Evolutionary conservation across 495 filamentous ascomycete species (phyloP), one percentile per base, ranked within the genome.

Genomic region (Neurospora sp.): DNA sequence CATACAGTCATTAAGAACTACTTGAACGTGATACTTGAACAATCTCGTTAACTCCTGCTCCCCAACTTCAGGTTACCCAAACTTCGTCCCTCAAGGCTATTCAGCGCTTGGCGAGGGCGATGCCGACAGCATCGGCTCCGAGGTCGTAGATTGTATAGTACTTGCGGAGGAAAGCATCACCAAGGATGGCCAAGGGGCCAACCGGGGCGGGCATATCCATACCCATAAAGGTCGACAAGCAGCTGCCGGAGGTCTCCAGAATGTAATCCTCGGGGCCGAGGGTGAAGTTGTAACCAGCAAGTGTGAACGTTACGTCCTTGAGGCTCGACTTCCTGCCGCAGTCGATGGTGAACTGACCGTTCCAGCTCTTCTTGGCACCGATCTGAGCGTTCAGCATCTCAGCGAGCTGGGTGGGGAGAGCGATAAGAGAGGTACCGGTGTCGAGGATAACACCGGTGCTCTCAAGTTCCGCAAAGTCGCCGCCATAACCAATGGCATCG

Each of bases 321-420:
- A 98, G 89, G 68, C 83, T 87, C 81, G 91, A 89, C 69, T 94
- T 93, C 85, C 91, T 93, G 9, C 83, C 84, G 83, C 96, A 99
- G 71, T 98, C 96, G 73, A 99, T 87, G 40, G 88, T 91, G 86
- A 97, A 99, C 84, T 98, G 96, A 73, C 96, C 96, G 78, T 91
- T 95, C 84, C 88, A 98, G 71, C 91, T 88, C 90, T 98, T 98
- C 88, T 94, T 98, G 74, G 96, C 96, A 71, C 96, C 96, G 69
- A 99, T 97, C 85, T 98, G 91, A 83, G 92, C 92, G 87, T 99
- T 99, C 72, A 99, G 87, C 75, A 99, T 93, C 87, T 98, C 96
- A 72, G 96, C 94, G 76, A 99, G 87, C 75, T 92, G 93, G 73
- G 88, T 91, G 77, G 96, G 96, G 70, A 99, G 91, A 76, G 94